Conservation (phyloP, 179 eudicot species). For the Actinidia polygama region DNA sequence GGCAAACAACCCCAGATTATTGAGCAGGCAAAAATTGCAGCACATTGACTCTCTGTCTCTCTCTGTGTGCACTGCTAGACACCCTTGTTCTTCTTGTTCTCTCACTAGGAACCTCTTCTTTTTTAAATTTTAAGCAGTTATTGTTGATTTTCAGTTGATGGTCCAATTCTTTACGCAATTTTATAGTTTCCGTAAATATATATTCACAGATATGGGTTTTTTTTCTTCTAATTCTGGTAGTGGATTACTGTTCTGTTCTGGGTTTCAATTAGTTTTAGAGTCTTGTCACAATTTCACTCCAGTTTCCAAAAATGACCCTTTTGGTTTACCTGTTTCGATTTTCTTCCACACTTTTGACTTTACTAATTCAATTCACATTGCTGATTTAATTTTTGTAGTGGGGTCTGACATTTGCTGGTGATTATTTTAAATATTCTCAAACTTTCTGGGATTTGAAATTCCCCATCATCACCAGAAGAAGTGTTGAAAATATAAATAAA, state of each 20-base stretch:
- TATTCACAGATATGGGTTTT: constrained; percentile 1
- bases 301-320: background rate
- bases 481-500: too few species aligned
- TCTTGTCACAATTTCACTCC: too few species aligned
- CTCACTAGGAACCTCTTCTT: background rate
- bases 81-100: constrained; percentile 22
- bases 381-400: background rate
- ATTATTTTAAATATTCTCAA: background rate
- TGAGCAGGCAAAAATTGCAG: constrained; percentile 3
- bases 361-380: background rate
- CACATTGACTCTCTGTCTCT: constrained; percentile 18
- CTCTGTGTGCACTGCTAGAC: constrained; percentile 12
- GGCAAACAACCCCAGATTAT: too few species aligned
- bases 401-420: constrained; percentile 12
- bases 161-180: too few species aligned
- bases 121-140: background rate
- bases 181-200: too few species aligned
- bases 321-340: background rate
- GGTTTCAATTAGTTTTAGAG: too few species aligned
- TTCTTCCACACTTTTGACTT: background rate
- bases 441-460: too few species aligned
- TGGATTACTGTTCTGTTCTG: too few species aligned
- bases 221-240: background rate
- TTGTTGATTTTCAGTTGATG: too few species aligned
- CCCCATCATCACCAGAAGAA: too few species aligned